Evolutionary conservation across 257 asterid genomes (phyloP).

Genomic region (Ajuga chamaepitys): DNA sequence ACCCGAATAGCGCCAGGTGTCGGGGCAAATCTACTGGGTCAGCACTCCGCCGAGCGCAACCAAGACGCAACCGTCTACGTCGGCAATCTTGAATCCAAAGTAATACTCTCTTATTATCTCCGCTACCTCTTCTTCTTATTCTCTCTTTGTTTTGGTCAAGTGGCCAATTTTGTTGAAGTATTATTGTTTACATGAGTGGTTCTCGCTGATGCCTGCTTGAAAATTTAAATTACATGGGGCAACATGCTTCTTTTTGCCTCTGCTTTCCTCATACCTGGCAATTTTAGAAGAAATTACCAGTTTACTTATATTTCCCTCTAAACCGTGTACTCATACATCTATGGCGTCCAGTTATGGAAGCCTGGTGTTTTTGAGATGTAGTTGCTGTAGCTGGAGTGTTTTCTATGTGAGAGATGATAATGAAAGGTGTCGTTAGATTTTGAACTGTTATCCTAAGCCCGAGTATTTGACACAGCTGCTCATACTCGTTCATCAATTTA

Average conservation of each 20-base stretch:
- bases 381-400: neutral
- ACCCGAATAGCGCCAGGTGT: conserved; percentile 94
- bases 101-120: conserved; percentile 1
- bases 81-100: conserved; percentile 85
- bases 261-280: neutral
- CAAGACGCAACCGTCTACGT: conserved; percentile 95
- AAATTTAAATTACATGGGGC: neutral
- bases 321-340: neutral
- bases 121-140: conserved; percentile 9
- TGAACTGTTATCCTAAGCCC: neutral
- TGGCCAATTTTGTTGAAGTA: conserved; percentile 13
- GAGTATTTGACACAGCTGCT: neutral
- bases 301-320: neutral
- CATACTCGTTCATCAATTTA: neutral
- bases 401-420: neutral
- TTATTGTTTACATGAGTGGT: neutral
- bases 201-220: neutral
- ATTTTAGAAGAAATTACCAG: neutral
- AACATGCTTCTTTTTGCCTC: too few relatives aligned
- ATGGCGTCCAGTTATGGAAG: neutral
- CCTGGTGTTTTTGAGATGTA: neutral
- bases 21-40: conserved; percentile 92
- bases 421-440: neutral
- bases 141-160: neutral
- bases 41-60: conserved; percentile 97